These are phyloP conservation scores for Sporisorium scitamineum DNA, from an alignment of 1,284 basidiomycete species.

Conservation along the genomic window DNA sequence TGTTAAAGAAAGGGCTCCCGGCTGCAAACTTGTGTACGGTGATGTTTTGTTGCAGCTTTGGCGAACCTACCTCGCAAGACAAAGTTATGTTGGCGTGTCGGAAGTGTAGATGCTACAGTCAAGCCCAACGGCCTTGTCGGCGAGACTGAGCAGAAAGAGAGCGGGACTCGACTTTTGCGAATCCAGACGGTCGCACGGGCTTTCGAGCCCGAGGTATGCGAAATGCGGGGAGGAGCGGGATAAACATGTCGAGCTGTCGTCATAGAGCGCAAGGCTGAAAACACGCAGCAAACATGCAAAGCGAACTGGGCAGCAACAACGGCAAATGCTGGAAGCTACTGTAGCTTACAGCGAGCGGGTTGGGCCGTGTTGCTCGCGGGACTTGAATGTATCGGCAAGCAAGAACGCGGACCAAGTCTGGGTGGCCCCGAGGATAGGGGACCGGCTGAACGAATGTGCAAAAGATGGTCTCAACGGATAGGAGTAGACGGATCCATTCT, in stretches of 20 bases:
- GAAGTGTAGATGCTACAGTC: background rate
- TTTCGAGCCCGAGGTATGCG: background rate
- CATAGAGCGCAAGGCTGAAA: too few species aligned
- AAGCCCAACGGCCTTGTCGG: background rate
- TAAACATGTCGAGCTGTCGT: background rate
- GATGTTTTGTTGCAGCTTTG: conserved; percentile 1
- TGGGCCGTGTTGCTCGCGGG: background rate
- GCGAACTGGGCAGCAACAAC: too few species aligned
- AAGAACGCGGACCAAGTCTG: conserved; percentile 4
- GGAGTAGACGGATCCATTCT: background rate
- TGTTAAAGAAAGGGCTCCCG: too few species aligned
- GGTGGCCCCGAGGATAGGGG: background rate
- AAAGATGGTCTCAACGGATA: background rate
- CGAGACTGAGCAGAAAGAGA: too few species aligned
- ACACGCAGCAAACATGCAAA: background rate
- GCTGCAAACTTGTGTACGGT: background rate
- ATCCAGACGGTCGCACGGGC: too few species aligned
- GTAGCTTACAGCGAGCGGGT: too few species aligned
- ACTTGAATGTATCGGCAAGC: background rate
- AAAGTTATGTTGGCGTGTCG: background rate
- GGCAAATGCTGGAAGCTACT: too few species aligned
- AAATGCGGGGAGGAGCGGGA: background rate
- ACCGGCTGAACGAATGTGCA: too few species aligned
- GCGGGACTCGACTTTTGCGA: background rate
- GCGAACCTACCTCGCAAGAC: background rate